Evolutionary conservation across 1,284 basidiomycete species (phyloP), one percentile per base, ranked within the genome.

Genomic region (Ustilago tritici): DNA sequence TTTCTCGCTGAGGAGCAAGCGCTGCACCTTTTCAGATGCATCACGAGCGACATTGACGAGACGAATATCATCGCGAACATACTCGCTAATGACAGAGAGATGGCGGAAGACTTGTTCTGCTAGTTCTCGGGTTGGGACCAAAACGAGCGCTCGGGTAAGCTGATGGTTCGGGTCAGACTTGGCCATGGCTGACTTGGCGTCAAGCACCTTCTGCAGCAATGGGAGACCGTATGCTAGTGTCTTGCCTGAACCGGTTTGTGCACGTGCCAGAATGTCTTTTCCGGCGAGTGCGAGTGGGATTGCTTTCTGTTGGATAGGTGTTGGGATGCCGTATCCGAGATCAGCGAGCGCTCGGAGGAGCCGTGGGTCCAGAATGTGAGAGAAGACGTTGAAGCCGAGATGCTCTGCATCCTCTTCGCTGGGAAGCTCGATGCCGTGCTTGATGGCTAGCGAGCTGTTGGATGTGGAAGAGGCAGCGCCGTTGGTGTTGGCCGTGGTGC

Each of bases 211-310:
- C 86, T 99, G 96, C 0, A 95, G 88, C 17, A 95, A 87, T 0
- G 97, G 96, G 5, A 99, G 90, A 74, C 92, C 94, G 86, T 99
- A 99, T 3, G 97, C 95, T 1, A 94, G 93, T 0, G 97, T 99
- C 89, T 99, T 99, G 54, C 97, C 97, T 67, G 93, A 95, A 14
- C 97, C 97, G 1, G 97, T 99, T 41, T 94, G 90, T 4, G 97
- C 95, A 38, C 94, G 90, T 6, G 95, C 96, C 31, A 99, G 90
- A 61, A 99, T 93, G 87, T 99, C 97, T 57, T 92, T 91, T 75
- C 93, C 92, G 86, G 95, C 93, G 34, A 99, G 90, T 0, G 93
- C 94, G 31, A 95, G 89, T 6, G 94, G 94, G 59, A 96, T 93
- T 50, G 84, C 79, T 79, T 92, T 93, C 7, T 89, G 89, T 85